Percentiles rank a stretch among this genome's conserved stretches.
Conservation (phyloP, 306 rosid species). For the Chamaecrista fasciculata region DNA sequence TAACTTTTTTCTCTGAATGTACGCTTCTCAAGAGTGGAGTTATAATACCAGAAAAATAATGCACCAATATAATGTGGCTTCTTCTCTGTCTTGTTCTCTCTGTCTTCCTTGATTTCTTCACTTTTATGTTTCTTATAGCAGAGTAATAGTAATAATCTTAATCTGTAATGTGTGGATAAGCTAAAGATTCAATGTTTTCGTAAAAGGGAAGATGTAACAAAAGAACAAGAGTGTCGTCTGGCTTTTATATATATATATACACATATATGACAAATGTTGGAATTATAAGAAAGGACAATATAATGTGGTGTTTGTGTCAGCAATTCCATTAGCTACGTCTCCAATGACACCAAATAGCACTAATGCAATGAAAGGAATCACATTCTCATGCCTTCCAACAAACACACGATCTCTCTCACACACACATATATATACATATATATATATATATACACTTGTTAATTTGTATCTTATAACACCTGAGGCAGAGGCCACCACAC, state of each 20-base stretch:
- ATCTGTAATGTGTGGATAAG: neutral
- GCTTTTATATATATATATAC: conserved; percentile 8
- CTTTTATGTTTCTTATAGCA: no score
- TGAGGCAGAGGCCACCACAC: neutral
- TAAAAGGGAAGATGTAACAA: neutral
- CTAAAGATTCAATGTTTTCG: conserved; percentile 7
- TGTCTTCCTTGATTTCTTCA: no score
- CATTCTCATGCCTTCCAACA: conserved; percentile 34
- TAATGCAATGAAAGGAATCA: conserved; percentile 30
- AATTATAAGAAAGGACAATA: neutral
- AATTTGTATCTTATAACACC: conserved; percentile 18
- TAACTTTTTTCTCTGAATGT: neutral
- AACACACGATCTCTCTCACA: no score
- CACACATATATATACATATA: no score
- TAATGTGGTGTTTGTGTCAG: conserved; percentile 25
- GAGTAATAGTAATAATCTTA: no score
- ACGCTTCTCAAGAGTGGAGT: neutral
- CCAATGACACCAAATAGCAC: neutral
- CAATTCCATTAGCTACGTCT: neutral
- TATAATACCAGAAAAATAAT: conserved; percentile 35
- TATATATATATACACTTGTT: neutral
- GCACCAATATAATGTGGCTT: conserved; percentile 17
- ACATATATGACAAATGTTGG: conserved; percentile 23
- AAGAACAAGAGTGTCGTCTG: neutral
- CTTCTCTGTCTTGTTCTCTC: conserved; percentile 23